Evolutionary conservation across 2,329 filamentous ascomycete genomes (phyloP).

Genomic region (Phoma herbarum): DNA sequence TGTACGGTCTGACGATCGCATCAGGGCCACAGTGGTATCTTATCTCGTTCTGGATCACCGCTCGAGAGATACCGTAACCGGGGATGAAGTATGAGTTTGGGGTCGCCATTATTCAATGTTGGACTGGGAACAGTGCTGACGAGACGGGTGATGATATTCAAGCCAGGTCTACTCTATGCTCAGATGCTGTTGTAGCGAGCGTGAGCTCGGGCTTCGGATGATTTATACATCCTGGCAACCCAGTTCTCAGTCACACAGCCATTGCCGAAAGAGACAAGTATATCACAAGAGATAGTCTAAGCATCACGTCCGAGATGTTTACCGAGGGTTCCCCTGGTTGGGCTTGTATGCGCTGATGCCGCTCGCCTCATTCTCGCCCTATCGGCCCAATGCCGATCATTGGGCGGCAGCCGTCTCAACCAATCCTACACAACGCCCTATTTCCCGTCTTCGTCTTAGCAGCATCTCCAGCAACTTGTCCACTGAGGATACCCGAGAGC

Average conservation of each 20-base stretch:
- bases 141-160: conserved; percentile 20
- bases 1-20: conserved; percentile 54
- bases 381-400: conserved; percentile 38
- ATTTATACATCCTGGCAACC: conserved; percentile 34
- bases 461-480: conserved; percentile 13
- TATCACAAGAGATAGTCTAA: conserved; percentile 13
- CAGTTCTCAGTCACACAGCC: conserved; percentile 17
- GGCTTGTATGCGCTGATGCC: conserved; percentile 39
- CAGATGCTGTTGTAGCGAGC: conserved; percentile 21
- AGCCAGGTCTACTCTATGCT: conserved; percentile 22
- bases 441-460: conserved; percentile 15
- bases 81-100: conserved; percentile 55
- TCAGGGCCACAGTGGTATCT: conserved; percentile 55
- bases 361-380: conserved; percentile 44
- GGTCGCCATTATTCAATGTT: conserved; percentile 32
- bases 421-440: conserved; percentile 26
- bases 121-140: not conserved
- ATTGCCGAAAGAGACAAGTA: conserved; percentile 25
- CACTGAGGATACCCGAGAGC: conserved; percentile 14
- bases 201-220: conserved; percentile 31
- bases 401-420: conserved; percentile 35
- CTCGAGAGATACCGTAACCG: conserved; percentile 54
- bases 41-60: conserved; percentile 56
- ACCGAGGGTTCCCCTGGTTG: conserved; percentile 30
- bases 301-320: conserved; percentile 7